Conservation (phyloP, 768 basidiomycete genomes). For the Boletus vinaceobasis region DNA sequence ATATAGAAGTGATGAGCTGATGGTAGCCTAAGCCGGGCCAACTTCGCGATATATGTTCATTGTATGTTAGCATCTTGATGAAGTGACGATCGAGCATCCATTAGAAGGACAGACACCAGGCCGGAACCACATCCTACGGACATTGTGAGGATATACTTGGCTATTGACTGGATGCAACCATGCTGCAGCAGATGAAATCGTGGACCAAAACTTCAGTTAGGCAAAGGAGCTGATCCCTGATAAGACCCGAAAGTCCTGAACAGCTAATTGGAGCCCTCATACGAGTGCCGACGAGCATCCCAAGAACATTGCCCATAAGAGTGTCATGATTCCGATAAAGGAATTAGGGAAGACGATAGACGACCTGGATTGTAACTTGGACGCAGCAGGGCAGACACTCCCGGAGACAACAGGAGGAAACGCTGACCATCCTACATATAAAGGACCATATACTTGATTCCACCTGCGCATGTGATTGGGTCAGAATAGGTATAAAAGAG, state of each 20-base stretch:
- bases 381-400: not conserved
- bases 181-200: not conserved
- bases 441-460: not conserved
- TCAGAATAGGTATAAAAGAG: not conserved
- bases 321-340: not conserved
- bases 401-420: not conserved
- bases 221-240: not conserved
- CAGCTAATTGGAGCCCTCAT: not conserved
- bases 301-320: too few species aligned
- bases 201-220: not conserved
- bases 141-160: not conserved
- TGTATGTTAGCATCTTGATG: not conserved
- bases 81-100: not conserved
- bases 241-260: not conserved
- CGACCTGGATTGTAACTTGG: not conserved
- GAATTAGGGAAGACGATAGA: not conserved
- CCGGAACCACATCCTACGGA: not conserved
- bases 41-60: not conserved
- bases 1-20: constrained; percentile 22
- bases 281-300: not conserved
- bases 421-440: not conserved
- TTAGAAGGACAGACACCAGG: not conserved
- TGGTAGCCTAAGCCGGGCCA: not conserved
- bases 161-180: too few species aligned
- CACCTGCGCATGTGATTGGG: not conserved